Evolutionary conservation across 495 filamentous ascomycete genomes (phyloP), one percentile per base, ranked within the genome.

Genomic region (Talaromyces stipitatus): DNA sequence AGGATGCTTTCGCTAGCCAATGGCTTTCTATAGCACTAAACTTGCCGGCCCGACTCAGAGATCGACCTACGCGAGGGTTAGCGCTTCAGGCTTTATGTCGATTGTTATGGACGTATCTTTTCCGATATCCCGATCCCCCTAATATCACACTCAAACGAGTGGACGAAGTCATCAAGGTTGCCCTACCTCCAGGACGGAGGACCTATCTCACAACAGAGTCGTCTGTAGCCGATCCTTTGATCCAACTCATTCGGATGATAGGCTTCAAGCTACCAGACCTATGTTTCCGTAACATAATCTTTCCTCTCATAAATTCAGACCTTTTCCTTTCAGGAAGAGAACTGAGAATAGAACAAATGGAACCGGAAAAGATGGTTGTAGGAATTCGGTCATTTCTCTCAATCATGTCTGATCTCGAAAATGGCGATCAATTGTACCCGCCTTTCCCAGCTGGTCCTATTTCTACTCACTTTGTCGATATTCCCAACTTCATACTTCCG

Each of bases 21-120:
- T 97, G 92, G 94, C 77, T 91, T 23, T 84, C 90, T 33, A 72
- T 95, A 53, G 78, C 95, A 20, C 78, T 86, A 33, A 82, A 84
- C 33, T 77, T 94, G 14, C 88, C 91, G 46, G 74, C 86, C 11
- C 86, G 83, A 61, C 75, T 95, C 28, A 96, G 94, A 61, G 94
- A 97, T 67, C 83, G 92, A 24, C 78, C 79, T 43, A 85, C 88
- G 9, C 81, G 89, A 63, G 85, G 86, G n/a, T 78, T 87, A 22
- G 91, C 89, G 48, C 79, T 99, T 32, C 88, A 96, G 61, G 91
- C 90, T 14, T 84, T 97, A 43, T 95, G 92, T 36, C 85, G 92
- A 55, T 76, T 99, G n/a, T 75, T 96, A 2, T 99, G 94, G 94
- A 92, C 90, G 1, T 99, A 96, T 72, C 80, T 97, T 23, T 96